Evolutionary conservation across 2,329 filamentous ascomycete genomes (phyloP).

Genomic region (Aspergillus sp.): DNA sequence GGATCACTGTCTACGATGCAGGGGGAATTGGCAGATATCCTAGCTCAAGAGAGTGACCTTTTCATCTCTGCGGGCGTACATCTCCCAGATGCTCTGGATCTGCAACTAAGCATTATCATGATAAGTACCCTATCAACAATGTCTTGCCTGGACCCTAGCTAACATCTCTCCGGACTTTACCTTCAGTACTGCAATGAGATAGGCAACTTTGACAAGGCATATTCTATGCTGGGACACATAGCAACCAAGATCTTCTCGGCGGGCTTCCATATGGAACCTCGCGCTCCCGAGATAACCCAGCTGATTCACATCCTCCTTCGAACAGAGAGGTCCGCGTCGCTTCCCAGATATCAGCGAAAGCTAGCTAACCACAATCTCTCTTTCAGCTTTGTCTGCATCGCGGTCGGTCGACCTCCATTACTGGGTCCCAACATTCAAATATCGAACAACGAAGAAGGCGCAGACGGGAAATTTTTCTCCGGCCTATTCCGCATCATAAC

Average conservation of each 20-base stretch:
- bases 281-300: not conserved
- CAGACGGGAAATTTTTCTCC: not conserved
- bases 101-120: not conserved
- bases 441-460: not conserved
- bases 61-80: not conserved
- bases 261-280: not conserved
- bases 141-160: not conserved
- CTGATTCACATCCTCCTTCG: not conserved
- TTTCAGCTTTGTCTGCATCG: not conserved
- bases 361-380: no score
- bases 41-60: constrained; percentile 1
- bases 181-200: not conserved
- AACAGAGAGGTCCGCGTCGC: not conserved
- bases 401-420: not conserved
- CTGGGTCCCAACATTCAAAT: not conserved
- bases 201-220: constrained; percentile 1
- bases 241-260: not conserved
- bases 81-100: not conserved
- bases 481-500: not conserved
- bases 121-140: not conserved
- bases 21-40: not conserved
- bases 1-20: not conserved
- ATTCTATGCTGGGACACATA: not conserved
- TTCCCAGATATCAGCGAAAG: no score
- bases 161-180: not conserved